Percentiles rank a stretch among this genome's conserved stretches.
phyloP scores from a whole-genome alignment of 495 filamentous ascomycete genomes.

The Podospora bellae-mahoneyi region DNA sequence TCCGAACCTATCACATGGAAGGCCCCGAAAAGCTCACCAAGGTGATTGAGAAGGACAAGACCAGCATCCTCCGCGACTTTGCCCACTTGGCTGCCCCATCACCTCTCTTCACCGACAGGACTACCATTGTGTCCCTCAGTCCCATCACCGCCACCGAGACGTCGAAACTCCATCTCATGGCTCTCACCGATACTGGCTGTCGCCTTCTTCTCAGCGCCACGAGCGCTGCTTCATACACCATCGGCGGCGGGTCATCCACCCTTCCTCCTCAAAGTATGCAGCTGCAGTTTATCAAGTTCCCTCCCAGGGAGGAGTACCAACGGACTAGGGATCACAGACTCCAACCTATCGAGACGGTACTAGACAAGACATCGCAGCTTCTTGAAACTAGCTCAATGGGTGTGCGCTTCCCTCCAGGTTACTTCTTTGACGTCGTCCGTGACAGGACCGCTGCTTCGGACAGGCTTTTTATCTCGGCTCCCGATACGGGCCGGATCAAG shows the following conservation, averaged over 20 bases:
- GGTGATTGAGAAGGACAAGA: slow-evolving; percentile 55
- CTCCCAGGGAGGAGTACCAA: slow-evolving; percentile 50
- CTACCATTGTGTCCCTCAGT: slow-evolving; percentile 76
- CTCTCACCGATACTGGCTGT: slow-evolving; percentile 84
- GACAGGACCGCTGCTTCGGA: slow-evolving; percentile 49
- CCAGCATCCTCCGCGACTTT: slow-evolving; percentile 58
- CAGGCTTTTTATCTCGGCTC: slow-evolving; percentile 75
- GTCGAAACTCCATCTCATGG: slow-evolving; percentile 80
- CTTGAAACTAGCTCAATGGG: slow-evolving; percentile 56
- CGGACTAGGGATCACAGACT: slow-evolving; percentile 11
- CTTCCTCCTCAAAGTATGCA: slow-evolving; percentile 92
- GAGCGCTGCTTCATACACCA: slow-evolving; percentile 66
- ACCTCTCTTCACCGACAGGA: slow-evolving; percentile 61
- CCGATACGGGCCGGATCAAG: slow-evolving; percentile 80
- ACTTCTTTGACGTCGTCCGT: slow-evolving; percentile 77
- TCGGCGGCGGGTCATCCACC: slow-evolving; percentile 48
- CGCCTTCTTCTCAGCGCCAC: slow-evolving; percentile 90
- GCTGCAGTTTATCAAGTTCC: slow-evolving; percentile 90
- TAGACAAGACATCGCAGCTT: slow-evolving; percentile 44
- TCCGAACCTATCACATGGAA: slow-evolving; percentile 80
- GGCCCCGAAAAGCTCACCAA: slow-evolving; percentile 46
- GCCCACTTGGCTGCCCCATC: slow-evolving; percentile 71
- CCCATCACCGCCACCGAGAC: slow-evolving; percentile 79
- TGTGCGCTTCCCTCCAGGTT: slow-evolving; percentile 76
- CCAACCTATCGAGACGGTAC: slow-evolving; percentile 25